Evolutionary conservation across 2,329 filamentous ascomycete species (phyloP), one percentile per base, ranked within the genome.

Genomic region (Paraphaeosphaeria sporulosa): DNA sequence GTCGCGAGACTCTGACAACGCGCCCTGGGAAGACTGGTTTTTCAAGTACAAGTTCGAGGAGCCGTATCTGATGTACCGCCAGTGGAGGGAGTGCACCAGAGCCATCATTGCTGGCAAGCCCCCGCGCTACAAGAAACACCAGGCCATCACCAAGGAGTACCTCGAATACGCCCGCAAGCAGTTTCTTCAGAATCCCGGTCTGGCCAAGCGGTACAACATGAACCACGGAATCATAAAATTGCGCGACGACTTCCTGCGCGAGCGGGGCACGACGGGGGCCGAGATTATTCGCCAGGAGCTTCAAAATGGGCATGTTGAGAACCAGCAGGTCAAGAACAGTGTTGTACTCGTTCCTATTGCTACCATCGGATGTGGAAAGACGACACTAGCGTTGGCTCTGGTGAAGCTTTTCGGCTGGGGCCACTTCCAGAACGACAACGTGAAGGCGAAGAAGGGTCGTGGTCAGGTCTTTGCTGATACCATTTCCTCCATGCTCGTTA

Each of bases 21-120:
- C 76, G 1, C 85, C 86, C 0, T 95, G 89, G 76, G 81, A 86
- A n/a, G 94, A 99, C 76, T 99, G 95, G 95, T 99, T 99, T 80
- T 99, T 99, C 89, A 99, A 99, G 80, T 99, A 94, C 86, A 99
- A 99, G 81, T 99, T 99, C 62, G 95, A 99, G 74, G 95, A 99
- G 80, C 95, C 95, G 0, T 99, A 99, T 75, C 82, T 99, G 62
- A 96, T 99, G 93, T 99, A 98, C 80, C 89, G 95, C 25, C 95
- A 99, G 81, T 99, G 95, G 95, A 89, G 95, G 63, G 95, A 99
- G 80, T 96, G 92, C 75, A 99, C 95, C 44, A 98, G 97, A 77
- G 86, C 92, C 5, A 79, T 98, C 59, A 97, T 99, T 67, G 73
- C 85, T 1, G 90, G 90, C 15, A 90, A 87, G 68, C 80, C 87